Evolutionary conservation across 2,329 filamentous ascomycete genomes (phyloP).

Genomic region (Botrytis tulipae): DNA sequence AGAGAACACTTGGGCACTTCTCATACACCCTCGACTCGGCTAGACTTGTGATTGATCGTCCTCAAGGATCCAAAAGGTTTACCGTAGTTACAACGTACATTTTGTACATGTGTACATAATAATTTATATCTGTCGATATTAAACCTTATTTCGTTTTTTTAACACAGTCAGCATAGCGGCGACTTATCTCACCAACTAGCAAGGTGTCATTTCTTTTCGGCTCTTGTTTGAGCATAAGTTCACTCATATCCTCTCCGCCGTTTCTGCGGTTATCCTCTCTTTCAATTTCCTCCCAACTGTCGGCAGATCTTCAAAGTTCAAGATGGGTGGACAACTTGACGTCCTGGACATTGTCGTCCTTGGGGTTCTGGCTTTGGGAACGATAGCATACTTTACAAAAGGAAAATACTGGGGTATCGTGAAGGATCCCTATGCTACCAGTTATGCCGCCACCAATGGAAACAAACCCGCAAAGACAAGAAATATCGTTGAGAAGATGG

Average conservation of each 20-base stretch:
- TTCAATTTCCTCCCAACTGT: neutral
- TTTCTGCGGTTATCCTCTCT: neutral
- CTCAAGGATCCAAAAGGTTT: conserved; percentile 2
- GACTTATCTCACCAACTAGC: neutral
- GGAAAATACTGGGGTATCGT: conserved; percentile 87
- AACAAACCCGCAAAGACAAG: conserved; percentile 80
- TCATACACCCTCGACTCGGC: neutral
- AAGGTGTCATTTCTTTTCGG: conserved; percentile 29
- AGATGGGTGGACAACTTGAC: conserved; percentile 84
- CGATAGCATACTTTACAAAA: conserved; percentile 95
- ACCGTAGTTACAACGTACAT: conserved; percentile 8
- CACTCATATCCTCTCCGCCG: neutral
- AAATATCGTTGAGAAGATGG: conserved; percentile 93
- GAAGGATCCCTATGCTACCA: conserved; percentile 83
- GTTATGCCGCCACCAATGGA: conserved; percentile 66
- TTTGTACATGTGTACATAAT: conserved; percentile 22
- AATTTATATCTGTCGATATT: conserved; percentile 9
- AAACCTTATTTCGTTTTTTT: neutral
- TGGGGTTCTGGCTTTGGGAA: conserved; percentile 77
- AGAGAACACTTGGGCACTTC: too few species aligned
- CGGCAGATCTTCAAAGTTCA: neutral
- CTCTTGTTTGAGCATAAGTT: conserved; percentile 11
- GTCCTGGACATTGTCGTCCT: conserved; percentile 94
- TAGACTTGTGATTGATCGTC: conserved; percentile 8
- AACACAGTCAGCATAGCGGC: conserved; percentile 16